Evolutionary conservation across 805 yeast species (phyloP), one percentile per base, ranked within the genome.

Genomic region (Myxozyma monticola): DNA sequence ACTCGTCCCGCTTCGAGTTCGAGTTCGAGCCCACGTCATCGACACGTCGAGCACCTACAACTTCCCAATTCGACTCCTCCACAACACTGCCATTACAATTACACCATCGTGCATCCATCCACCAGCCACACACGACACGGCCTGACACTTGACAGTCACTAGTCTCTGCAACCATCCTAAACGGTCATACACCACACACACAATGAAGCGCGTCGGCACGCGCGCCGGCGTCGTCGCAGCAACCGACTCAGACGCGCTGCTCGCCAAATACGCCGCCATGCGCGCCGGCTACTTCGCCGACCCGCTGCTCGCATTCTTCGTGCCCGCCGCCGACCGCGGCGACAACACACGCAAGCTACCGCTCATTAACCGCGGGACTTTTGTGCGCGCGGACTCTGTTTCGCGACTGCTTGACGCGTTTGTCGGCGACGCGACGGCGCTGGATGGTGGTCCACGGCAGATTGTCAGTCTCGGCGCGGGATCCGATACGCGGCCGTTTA

Each of bases 391-490:
- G 4, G 24, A 44, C 26, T 40, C 49, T 2, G 31, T 54, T 10
- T 37, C 59, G 35, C 38, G 41, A 15, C 43, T 48, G 10, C 34
- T 48, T 24, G 49, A 42, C 12, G 29, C 17, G 12, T 54, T 42
- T 22, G 31, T 54, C 18, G 28, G 14, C 28, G 29, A 4, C 24
- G 20, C 30, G 20, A 8, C 24, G 4, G 28, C 37, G 14, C 9
- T 26, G n/a, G 18, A 25, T 14, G 22, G 14, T 4, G 43, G 21
- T n/a, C 28, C 44, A 59, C 24, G 26, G 33, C 74, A 84, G 62
- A 75, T 85, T 14, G 68, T 86, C 1, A 83, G 88, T 0, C 63
- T 85, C n/a, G 95, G 95, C 0, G 83, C 90, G 1, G 95, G 95
- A 4, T 83, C 87, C 14, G 95, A 86, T 60, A 84, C 93, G 0